Evolutionary conservation across 2,329 filamentous ascomycete species (phyloP), one percentile per base, ranked within the genome.

Genomic region (Diaporthe citrichinensis): DNA sequence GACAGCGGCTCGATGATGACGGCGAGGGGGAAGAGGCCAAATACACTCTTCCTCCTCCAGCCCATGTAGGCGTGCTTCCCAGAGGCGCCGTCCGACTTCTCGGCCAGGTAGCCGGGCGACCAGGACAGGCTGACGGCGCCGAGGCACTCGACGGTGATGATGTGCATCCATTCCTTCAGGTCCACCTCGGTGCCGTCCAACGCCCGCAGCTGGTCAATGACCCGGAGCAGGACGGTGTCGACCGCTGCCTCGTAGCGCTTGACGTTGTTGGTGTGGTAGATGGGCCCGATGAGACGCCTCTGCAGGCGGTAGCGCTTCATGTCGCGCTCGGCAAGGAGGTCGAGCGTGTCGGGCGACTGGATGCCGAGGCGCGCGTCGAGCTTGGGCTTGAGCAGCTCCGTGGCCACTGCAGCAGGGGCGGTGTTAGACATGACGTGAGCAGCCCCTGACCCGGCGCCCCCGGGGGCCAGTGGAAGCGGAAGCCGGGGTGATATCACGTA

Each of bases 111-210:
- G 0, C 86, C 85, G 0, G 88, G 88, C 0, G 88, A 89, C 88
- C 88, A 90, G 0, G 87, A 87, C 1, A 90, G 80, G 0, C 90
- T 88, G 2, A 85, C 80, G 0, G 87, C 87, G 0, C 87, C 85
- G 3, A 90, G 85, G 31, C 86, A 89, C 76, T 90, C 88, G 41
- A 90, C 87, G 1, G 84, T 85, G 25, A 89, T 82, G 74, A 90
- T 89, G 80, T 90, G 88, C 88, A 90, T 90, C 88, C 88, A 90
- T 72, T 89, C 86, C 69, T 87, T 87, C 25, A 90, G 78, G 74
- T 90, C 87, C 5, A 90, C 78, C 39, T 85, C 82, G 1, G 80
- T 78, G 0, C 86, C 87, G 0, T 83, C 61, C 1, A 88, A 78
- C 0, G 75, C 74, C 5, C 79, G 80, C 0, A 90, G 77, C 36